Base-by-base conservation (phyloP, 176 grass and related monocot species). In the Leersia perrieri region DNA sequence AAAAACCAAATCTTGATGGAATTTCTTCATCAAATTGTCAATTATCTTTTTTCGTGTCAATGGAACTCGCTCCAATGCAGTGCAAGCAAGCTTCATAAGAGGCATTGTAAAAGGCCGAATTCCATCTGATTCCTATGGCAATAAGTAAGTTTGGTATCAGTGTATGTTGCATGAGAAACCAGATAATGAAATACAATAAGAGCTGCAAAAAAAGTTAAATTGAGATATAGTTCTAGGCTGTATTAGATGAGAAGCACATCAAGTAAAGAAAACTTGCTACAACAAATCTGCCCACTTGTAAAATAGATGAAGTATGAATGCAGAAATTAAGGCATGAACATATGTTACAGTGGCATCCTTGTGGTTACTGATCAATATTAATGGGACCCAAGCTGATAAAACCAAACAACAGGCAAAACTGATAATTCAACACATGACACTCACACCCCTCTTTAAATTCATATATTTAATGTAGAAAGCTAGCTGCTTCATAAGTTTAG, bases 21-120 rank as follows among this genome's bases (percentile, higher is more conserved):
- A 93, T 73, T 86, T 91, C 69, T 84, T 87, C 88, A 99, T 91
- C 67, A 99, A 90, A 89, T 90, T 88, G 55, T 84, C 77, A 80
- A 99, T 89, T 30, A 98, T 80, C 75, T 89, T 98, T 7, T 22
- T 33, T 18, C 96, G 88, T 79, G 90, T 99, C 67, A 99, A 15
- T 15, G 96, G 96, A 87, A 99, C 92, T 84, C 96, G 90, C 72
- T 99, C 92, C 72, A 95, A 70, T 66, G 96, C 92, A 82, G 96
- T 99, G 73, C 90, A 99, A 38, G 90, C 76, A 86, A 99, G 96
- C 84, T 91, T 99, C 96, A 99, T 99, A 26, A 99, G 86, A 87
- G 96, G 96, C 96, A 99, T 99, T 7, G 86, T 93, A 90, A 99
- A 99, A 74, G 96, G 90, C 69, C 96, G 86, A 55, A 95, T 99